Conservation (phyloP, 2,329 filamentous ascomycete species). For the Talaromyces verruculosus region DNA sequence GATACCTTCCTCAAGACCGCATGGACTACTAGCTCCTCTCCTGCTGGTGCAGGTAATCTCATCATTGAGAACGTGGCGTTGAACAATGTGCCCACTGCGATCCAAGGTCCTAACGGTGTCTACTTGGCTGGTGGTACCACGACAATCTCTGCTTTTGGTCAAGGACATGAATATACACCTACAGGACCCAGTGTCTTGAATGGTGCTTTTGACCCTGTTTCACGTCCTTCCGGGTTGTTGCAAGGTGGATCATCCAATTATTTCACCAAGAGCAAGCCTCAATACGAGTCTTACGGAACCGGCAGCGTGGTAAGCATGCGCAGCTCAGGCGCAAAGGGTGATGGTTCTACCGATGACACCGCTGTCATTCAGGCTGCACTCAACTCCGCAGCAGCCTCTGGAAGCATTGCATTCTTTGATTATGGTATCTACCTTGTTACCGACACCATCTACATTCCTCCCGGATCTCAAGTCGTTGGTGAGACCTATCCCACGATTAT, state of each 20-base stretch:
- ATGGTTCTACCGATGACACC: constrained; percentile 62
- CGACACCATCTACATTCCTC: constrained; percentile 49
- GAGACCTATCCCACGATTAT: constrained; percentile 58
- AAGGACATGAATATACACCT: constrained; percentile 48
- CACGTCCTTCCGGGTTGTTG: constrained; percentile 47
- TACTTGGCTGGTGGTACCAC: constrained; percentile 38
- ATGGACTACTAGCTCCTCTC: constrained; percentile 42
- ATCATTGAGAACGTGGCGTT: constrained; percentile 58
- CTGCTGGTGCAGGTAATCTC: constrained; percentile 50
- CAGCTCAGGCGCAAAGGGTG: constrained; percentile 47
- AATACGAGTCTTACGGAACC: constrained; percentile 47
- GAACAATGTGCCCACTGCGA: constrained; percentile 50
- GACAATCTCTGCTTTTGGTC: constrained; percentile 44
- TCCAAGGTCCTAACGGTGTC: constrained; percentile 40
- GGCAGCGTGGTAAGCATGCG: constrained; percentile 49
- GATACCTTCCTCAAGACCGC: constrained; percentile 53
- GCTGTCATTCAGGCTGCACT: constrained; percentile 59
- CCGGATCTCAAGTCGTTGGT: constrained; percentile 55
- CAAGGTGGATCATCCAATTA: constrained; percentile 43
- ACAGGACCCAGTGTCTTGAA: constrained; percentile 47
- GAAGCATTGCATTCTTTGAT: constrained; percentile 58
- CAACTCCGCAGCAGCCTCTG: constrained; percentile 48
- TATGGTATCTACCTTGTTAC: constrained; percentile 55
- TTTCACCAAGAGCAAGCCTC: constrained; percentile 54
- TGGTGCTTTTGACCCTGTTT: constrained; percentile 46